Percentiles rank a stretch among this genome's conserved stretches.
phyloP scores from a whole-genome alignment of 257 asterid genomes.

The Solanum medicagineum region DNA sequence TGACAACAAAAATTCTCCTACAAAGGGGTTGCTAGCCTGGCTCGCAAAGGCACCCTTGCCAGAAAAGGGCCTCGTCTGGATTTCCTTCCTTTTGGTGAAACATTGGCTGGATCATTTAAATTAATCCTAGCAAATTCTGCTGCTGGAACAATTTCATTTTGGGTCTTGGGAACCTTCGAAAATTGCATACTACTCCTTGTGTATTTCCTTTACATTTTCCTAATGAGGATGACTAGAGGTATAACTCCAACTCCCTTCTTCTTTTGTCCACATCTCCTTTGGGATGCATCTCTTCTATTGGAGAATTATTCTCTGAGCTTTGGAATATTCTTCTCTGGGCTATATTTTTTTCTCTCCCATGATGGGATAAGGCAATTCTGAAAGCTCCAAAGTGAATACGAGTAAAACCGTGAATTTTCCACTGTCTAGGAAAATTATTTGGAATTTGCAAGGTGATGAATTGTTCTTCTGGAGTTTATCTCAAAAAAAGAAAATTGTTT shows the following conservation, averaged over 20 bases:
- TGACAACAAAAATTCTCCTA: background rate
- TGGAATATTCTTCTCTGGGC: background rate
- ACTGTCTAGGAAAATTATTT: background rate
- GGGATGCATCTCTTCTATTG: background rate
- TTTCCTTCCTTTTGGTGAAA: background rate
- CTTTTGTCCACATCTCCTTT: background rate
- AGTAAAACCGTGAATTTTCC: background rate
- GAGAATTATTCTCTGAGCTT: background rate
- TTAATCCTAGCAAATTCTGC: background rate
- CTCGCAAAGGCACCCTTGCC: background rate
- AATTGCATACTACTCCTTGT: background rate
- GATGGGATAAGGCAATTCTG: background rate
- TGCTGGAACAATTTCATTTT: background rate
- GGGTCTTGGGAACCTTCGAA: background rate
- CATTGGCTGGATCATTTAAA: background rate
- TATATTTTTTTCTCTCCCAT: background rate
- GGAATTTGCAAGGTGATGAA: background rate
- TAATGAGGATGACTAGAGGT: no score
- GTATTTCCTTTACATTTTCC: background rate
- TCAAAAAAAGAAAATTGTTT: no score
- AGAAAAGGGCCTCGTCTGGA: no score
- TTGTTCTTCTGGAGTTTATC: background rate
- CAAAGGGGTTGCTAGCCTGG: background rate
- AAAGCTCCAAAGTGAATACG: background rate
- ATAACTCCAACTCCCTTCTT: no score